Conservation (phyloP, 805 yeast species). For the Tetrapisispora iriomotensis region DNA sequence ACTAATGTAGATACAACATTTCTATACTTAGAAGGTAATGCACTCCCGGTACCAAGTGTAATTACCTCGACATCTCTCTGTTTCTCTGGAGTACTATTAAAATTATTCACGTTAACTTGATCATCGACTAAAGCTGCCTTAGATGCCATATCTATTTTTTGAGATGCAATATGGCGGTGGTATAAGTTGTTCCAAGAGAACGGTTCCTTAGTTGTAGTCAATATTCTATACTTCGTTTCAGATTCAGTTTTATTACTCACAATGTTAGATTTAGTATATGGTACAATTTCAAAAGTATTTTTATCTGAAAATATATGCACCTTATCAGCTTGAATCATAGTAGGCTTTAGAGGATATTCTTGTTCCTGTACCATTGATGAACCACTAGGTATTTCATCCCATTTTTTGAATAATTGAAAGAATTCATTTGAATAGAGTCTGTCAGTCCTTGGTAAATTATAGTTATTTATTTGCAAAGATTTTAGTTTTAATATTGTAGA, state of each 20-base stretch:
- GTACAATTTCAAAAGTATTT: conserved; percentile 14
- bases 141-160: conserved; percentile 16
- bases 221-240: conserved; percentile 6
- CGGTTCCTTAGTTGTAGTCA: neutral
- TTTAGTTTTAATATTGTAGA: conserved; percentile 46
- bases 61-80: conserved; percentile 53
- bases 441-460: conserved; percentile 31
- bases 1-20: conserved; percentile 78
- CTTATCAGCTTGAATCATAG: conserved; percentile 8
- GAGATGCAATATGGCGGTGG: conserved; percentile 20
- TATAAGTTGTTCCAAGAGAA: conserved; percentile 23
- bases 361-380: conserved; percentile 17
- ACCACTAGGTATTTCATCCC: conserved; percentile 18
- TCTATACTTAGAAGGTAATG: conserved; percentile 73
- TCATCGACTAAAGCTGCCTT: conserved; percentile 21
- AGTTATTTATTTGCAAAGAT: conserved; percentile 36
- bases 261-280: conserved; percentile 9
- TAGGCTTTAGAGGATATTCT: conserved; percentile 11
- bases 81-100: conserved; percentile 27
- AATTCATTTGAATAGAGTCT: conserved; percentile 24
- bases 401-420: conserved; percentile 22
- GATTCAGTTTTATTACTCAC: conserved; percentile 4
- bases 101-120: conserved; percentile 25
- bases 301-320: conserved; percentile 20
- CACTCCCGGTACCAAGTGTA: conserved; percentile 89